Percentiles rank a stretch among this genome's conserved stretches.
Evolutionary conservation across 129 eudicot genomes (phyloP).

Genomic region (Flaveria sonorensis): DNA sequence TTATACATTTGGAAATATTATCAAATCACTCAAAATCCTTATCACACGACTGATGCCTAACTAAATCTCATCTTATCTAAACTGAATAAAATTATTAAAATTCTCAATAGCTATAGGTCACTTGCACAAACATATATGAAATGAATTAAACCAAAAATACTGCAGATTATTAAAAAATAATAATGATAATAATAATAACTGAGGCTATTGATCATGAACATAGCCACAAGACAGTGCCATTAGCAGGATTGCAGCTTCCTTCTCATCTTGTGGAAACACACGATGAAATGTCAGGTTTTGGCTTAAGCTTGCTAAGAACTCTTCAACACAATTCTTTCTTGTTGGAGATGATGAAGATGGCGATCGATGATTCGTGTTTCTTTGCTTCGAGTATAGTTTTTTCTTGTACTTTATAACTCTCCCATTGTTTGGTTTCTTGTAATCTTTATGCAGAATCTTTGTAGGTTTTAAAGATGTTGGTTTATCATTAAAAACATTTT

Average conservation of each 20-base stretch:
- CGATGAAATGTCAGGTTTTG: slow-evolving; percentile 59
- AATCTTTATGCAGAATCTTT: slow-evolving; percentile 46
- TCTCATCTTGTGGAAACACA: slow-evolving; percentile 85
- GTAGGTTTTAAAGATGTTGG: slow-evolving; percentile 39
- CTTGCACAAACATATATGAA: slow-evolving; percentile 32
- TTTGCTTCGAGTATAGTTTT: slow-evolving; percentile 23
- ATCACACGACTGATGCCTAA: slow-evolving; percentile 25
- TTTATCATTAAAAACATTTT: slow-evolving; percentile 26
- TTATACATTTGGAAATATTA: slow-evolving; percentile 24
- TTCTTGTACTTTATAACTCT: slow-evolving; percentile 48
- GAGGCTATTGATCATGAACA: slow-evolving; percentile 43
- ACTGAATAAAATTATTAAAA: neutral
- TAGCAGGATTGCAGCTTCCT: slow-evolving; percentile 80
- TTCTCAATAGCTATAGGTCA: slow-evolving; percentile 33
- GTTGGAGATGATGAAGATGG: slow-evolving; percentile 34
- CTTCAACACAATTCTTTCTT: slow-evolving; percentile 57
- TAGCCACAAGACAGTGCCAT: slow-evolving; percentile 86
- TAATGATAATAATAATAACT: neutral
- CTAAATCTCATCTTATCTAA: slow-evolving; percentile 34
- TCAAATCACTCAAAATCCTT: slow-evolving; percentile 31
- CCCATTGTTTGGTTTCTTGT: slow-evolving; percentile 36
- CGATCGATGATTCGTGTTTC: slow-evolving; percentile 13
- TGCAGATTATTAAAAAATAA: neutral
- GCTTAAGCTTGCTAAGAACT: slow-evolving; percentile 61
- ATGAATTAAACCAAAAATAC: slow-evolving; percentile 9